Conservation (phyloP, 2,329 filamentous ascomycete species). For the Byssothecium circinans region DNA sequence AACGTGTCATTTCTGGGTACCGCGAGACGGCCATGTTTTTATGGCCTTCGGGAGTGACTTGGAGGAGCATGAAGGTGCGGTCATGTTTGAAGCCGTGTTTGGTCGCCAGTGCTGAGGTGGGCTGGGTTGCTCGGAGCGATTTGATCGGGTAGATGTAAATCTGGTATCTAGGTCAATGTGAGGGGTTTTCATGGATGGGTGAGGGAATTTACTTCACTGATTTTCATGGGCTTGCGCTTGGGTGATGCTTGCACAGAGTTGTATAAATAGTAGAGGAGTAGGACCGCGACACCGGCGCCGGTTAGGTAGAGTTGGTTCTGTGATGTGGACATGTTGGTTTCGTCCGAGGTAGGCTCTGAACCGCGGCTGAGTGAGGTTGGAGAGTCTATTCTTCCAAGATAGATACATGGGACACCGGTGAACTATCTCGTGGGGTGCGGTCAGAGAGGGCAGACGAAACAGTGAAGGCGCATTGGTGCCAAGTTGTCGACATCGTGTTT, state of each 20-base stretch:
- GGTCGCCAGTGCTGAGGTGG: constrained; percentile 45
- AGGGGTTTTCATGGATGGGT: no score
- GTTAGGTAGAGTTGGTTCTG: neutral
- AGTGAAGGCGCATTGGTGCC: no score
- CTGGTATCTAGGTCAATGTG: no score
- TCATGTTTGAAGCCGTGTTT: constrained; percentile 51
- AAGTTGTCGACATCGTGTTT: no score
- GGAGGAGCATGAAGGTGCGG: constrained; percentile 47
- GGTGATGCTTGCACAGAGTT: neutral
- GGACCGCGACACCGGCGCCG: neutral
- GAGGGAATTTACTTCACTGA: constrained; percentile 13
- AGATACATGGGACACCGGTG: no score
- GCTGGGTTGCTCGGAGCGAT: constrained; percentile 45
- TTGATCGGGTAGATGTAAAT: constrained; percentile 55
- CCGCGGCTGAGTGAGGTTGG: no score
- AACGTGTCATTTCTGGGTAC: constrained; percentile 46
- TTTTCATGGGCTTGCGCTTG: constrained; percentile 4
- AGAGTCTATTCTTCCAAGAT: no score
- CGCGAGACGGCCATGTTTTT: constrained; percentile 48
- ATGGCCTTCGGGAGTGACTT: constrained; percentile 39
- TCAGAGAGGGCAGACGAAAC: no score
- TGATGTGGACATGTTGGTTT: constrained; percentile 1
- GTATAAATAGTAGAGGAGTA: constrained; percentile 2
- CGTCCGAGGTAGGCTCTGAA: no score
- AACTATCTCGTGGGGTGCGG: no score